Base-by-base conservation (phyloP, 1,284 basidiomycete genomes). In the Ustilago sp. region DNA sequence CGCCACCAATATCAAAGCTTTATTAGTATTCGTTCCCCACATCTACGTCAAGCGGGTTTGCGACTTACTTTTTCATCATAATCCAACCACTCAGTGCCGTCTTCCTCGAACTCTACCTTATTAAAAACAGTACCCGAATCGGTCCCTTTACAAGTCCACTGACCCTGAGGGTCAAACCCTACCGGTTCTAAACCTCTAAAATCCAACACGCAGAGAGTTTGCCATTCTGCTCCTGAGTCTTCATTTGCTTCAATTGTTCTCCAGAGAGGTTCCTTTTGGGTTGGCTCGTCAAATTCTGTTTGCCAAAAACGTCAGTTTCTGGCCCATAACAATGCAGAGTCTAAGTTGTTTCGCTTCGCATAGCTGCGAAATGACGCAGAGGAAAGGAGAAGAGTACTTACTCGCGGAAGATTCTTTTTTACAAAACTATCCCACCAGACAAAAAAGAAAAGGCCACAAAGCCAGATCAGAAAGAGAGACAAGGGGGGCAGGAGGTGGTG, bases 71-170 rank as follows among this genome's bases (percentile, higher is more conserved):
- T 83, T 65, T 86, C 84, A 62, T 86, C 84, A 45, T 86, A 86
- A 53, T 86, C 84, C 66, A 83, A 84, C 84, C 84, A 86, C 43
- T 85, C 84, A 0, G 47, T 56, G 38, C 80, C 80, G 7, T 43
- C 6, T 8, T 83, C 84, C 9, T 86, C 84, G 34, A 86, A 85
- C 54, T 80, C 77, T 34, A 86, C 75, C 0, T 66, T 67, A 41
- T 76, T 73, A 53, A 84, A 85, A 1, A 39, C 45, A 3, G 80
- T 84, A 5, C 63, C 62, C 4, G 76, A 80, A 53, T 80, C 81
- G 11, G 56, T 35, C 12, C 80, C 80, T 19, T 61, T 57, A 63
- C 83, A 85, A 17, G 63, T 65, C 83, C 83, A 86, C 1, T 59
- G 47, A 0, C 80, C 78, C 68, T 79, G 50, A 19, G 77, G 64